Percentiles rank a stretch among this genome's conserved stretches.
Evolutionary conservation across 2,329 filamentous ascomycete genomes (phyloP).

Genomic region (Arthrobotrys megalospora): DNA sequence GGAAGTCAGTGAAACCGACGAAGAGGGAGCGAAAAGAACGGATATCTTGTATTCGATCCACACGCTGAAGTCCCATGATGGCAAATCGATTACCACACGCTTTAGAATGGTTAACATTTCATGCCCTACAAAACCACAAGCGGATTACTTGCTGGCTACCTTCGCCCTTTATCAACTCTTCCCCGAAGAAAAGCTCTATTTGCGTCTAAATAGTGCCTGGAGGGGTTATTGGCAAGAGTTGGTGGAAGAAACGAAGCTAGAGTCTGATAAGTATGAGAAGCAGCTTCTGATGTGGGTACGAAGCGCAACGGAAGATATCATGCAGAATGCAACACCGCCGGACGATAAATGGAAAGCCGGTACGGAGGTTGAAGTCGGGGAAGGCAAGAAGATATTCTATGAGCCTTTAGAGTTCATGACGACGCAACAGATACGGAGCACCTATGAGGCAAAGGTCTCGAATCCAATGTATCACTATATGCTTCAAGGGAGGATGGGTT

Average conservation of each 20-base stretch:
- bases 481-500: constrained; percentile 78
- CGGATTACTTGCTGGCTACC: constrained; percentile 88
- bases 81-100: constrained; percentile 37
- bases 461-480: constrained; percentile 81
- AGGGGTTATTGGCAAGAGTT: constrained; percentile 89
- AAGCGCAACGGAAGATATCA: constrained; percentile 40
- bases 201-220: constrained; percentile 84
- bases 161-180: constrained; percentile 86
- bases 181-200: constrained; percentile 87
- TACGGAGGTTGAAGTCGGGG: constrained; percentile 70
- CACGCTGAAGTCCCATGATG: constrained; percentile 50
- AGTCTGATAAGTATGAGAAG: constrained; percentile 60
- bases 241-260: constrained; percentile 77
- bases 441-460: constrained; percentile 47
- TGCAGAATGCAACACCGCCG: constrained; percentile 18
- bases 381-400: constrained; percentile 72
- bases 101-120: constrained; percentile 58
- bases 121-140: constrained; percentile 76
- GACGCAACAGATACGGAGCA: constrained; percentile 76
- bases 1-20: constrained; percentile 41
- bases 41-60: constrained; percentile 38
- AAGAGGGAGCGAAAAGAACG: constrained; percentile 25
- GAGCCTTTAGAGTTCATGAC: constrained; percentile 82
- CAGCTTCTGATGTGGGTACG: constrained; percentile 62
- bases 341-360: constrained; percentile 64